Evolutionary conservation across 768 basidiomycete species (phyloP).

Genomic region (Lactifluus subvellereus): DNA sequence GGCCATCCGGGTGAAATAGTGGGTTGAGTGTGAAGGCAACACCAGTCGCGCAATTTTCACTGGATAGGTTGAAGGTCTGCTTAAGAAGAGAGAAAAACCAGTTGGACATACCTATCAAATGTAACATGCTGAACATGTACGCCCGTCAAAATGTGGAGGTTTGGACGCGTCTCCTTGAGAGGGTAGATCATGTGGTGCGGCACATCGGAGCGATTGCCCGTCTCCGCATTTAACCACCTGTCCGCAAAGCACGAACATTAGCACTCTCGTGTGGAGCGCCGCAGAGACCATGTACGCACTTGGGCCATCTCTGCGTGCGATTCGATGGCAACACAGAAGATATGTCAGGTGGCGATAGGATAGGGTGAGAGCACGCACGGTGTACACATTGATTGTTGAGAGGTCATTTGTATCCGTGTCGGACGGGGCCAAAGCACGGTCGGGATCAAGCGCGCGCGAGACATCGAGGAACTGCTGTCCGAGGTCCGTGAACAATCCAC

Average conservation of each 20-base stretch:
- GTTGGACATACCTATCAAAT: conserved; percentile 31
- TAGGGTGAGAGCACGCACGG: conserved; percentile 20
- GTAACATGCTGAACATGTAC: conserved; percentile 34
- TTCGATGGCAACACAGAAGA: neutral
- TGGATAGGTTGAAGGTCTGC: conserved; percentile 11
- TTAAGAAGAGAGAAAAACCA: neutral
- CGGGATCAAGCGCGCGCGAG: conserved; percentile 25
- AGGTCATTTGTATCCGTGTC: conserved; percentile 26
- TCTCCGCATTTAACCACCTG: conserved; percentile 49
- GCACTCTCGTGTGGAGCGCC: neutral
- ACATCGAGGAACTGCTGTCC: conserved; percentile 29
- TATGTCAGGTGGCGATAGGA: too few species aligned
- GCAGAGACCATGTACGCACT: conserved; percentile 32
- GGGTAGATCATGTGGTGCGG: conserved; percentile 39
- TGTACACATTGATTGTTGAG: conserved; percentile 27
- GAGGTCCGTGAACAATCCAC: conserved; percentile 26
- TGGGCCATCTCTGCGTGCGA: conserved; percentile 45
- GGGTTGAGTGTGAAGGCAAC: conserved; percentile 34
- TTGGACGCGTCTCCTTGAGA: conserved; percentile 28
- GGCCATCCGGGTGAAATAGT: conserved; percentile 24
- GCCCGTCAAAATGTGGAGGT: conserved; percentile 33
- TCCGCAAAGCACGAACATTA: neutral
- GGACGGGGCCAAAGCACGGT: conserved; percentile 20
- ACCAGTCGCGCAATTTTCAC: conserved; percentile 35
- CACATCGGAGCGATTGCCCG: conserved; percentile 52